Evolutionary conservation across 164 flowering plant species (phyloP).

Genomic region (Kalanchoe fedtschenkoi): DNA sequence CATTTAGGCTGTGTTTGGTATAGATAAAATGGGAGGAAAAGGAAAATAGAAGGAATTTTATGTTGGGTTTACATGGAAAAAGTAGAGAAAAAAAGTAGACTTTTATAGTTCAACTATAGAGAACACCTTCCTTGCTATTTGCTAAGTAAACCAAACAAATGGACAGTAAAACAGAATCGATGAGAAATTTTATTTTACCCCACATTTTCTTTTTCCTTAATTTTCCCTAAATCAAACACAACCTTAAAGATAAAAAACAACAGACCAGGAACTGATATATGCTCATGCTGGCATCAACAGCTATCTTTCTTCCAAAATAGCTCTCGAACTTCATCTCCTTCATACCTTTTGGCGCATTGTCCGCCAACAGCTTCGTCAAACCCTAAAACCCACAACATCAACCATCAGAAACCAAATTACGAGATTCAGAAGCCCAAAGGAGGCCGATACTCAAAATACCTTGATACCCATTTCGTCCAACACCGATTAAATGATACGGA

Average conservation of each 20-base stretch:
- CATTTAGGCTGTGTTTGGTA: too few species aligned
- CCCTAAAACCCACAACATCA: slow-evolving; percentile 44
- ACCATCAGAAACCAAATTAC: background rate
- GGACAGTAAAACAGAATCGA: too few species aligned
- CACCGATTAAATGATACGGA: background rate
- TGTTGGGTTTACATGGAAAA: too few species aligned
- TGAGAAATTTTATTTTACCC: too few species aligned
- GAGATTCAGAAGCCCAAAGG: background rate
- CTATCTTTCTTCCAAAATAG: slow-evolving; percentile 81
- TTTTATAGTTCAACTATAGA: too few species aligned
- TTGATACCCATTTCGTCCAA: slow-evolving; percentile 9
- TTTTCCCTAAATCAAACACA: background rate
- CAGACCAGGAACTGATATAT: slow-evolving; percentile 90
- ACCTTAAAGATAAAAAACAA: background rate
- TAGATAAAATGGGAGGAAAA: too few species aligned
- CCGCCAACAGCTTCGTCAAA: slow-evolving; percentile 87
- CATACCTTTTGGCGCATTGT: slow-evolving; percentile 86
- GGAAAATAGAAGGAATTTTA: too few species aligned
- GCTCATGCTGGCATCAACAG: slow-evolving; percentile 98
- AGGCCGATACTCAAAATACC: background rate
- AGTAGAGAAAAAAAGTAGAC: too few species aligned
- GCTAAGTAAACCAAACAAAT: too few species aligned
- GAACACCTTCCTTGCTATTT: too few species aligned
- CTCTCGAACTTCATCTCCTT: slow-evolving; percentile 93
- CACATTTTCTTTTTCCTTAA: too few species aligned